Evolutionary conservation across 805 yeast species (phyloP), one percentile per base, ranked within the genome.

Genomic region (Nakazawaea laoshanensis): DNA sequence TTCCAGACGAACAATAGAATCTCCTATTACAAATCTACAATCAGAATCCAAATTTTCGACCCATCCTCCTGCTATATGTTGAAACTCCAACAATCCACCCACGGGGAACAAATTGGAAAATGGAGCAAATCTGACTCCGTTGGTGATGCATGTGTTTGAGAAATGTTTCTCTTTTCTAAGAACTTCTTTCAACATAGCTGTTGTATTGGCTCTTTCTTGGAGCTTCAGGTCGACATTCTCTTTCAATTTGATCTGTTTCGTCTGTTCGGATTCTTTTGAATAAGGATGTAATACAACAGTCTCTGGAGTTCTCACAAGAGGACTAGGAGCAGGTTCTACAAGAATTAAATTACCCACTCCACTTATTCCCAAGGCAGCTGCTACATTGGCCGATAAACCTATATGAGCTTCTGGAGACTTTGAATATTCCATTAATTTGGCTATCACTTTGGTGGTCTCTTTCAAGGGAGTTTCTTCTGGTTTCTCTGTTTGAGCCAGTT

Each of bases 1-100:
- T n/a, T 25, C 28, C 6, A 6, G 6, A 14, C 72, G 50, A 23
- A 73, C 46, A 2, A 70, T 35, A 10, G 70, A 74, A 3, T 63
- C 67, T 3, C 75, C 80, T 6, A 73, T 35, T 37, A 70, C 78
- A 11, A 81, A 30, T 3, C 47, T 52, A 8, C 59, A 53, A 10
- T 58, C 59, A 19, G 61, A 44, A 25, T 54, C 55, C 19, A 42
- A 38, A 1, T 67, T 59, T 8, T 51, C 42, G 5, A 65, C 36
- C 70, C 79, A 74, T 5, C 71, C 75, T 26, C 61, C 68, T 2
- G 49, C 38, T 29, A 56, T 57, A 32, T 52, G 54, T 36, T 67
- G 70, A 42, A 77, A 60, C 34, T 64, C 70, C 17, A 82, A 32
- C 5, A 70, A 33, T 0, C 81, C 88, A 10, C 94, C 92, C 26